phyloP scores from a whole-genome alignment of 2,329 filamentous ascomycete genomes.

The Calonectria crousiana region DNA sequence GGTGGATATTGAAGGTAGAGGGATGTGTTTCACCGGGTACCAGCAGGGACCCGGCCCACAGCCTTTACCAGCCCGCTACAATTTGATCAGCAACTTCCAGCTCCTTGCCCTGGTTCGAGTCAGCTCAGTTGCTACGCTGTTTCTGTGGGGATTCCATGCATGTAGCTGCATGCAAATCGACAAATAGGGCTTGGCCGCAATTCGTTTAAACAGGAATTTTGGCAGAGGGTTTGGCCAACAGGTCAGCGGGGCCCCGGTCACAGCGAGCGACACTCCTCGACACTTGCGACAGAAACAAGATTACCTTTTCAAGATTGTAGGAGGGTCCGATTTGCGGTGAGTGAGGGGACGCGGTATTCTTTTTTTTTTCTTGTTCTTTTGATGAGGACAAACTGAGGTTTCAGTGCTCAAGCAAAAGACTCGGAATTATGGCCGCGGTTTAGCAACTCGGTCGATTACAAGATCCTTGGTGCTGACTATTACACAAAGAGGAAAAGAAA shows the following conservation, averaged over 20 bases:
- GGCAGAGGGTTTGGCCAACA: neutral
- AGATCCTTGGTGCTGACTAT: neutral
- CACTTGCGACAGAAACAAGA: neutral
- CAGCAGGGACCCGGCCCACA: neutral
- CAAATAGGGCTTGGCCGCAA: neutral
- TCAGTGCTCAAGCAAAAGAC: neutral
- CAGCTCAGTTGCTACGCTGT: slow-evolving; percentile 4
- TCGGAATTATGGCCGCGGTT: neutral
- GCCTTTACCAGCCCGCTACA: neutral
- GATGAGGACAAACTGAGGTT: neutral
- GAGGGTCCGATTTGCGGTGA: neutral
- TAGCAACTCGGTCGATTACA: neutral
- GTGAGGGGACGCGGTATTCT: neutral
- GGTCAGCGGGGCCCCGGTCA: neutral
- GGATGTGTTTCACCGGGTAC: neutral
- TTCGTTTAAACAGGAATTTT: slow-evolving; percentile 3
- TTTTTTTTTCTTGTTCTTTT: neutral
- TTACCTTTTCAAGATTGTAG: neutral
- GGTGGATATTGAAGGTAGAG: neutral
- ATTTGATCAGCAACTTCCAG: neutral
- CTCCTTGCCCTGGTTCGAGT: neutral
- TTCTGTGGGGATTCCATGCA: slow-evolving; percentile 3
- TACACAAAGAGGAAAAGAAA: no score
- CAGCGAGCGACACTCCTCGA: neutral
- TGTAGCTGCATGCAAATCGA: slow-evolving; percentile 3